Evolutionary conservation across 768 basidiomycete species (phyloP), one percentile per base, ranked within the genome.

Genomic region (Dacryopinax spathularia): DNA sequence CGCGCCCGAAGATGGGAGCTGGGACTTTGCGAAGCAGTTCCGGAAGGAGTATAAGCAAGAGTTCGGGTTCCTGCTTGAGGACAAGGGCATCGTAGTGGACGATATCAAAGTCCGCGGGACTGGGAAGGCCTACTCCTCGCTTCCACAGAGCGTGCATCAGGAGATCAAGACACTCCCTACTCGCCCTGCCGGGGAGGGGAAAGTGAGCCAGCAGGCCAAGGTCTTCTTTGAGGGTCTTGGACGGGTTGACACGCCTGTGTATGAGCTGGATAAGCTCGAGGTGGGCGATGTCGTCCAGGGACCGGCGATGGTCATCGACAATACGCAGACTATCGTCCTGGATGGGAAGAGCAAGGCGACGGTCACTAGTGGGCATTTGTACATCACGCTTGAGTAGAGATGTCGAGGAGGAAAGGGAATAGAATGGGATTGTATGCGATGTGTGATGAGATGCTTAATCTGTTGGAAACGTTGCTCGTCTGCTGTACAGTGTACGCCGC

Each of bases 281-380:
- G 76, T 84, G 13, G 93, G 92, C 2, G 87, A 91, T 63, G 76
- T 78, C 37, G 77, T 95, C 29, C 74, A 81, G 43, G 95, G 94
- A 7, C 93, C 95, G 9, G 91, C 92, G 34, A 87, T 97, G 82
- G 87, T 98, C 65, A 89, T 96, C 69, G 94, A 98, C 73, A 79
- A 90, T 68, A 97, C 94, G 22, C 95, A 96, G 77, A 96, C 94
- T 25, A 90, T 97, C 65, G 87, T 98, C 33, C 74, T 98, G 2
- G 83, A 91, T 22, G 88, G 90, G 0, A 83, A 80, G 16, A 83
- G 87, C 60, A 81, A 73, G 70, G 87, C 83, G 20, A 75, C 87
- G 7, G 70, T 90, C 63, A 81, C 85, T 59, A 84, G 82, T 63
- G 85, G 83, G 66, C 87, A 89, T 72, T 71, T 92, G 74, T 78